Evolutionary conservation across 2,329 filamentous ascomycete genomes (phyloP), one percentile per base, ranked within the genome.

Genomic region (Sphaerulina populicola): DNA sequence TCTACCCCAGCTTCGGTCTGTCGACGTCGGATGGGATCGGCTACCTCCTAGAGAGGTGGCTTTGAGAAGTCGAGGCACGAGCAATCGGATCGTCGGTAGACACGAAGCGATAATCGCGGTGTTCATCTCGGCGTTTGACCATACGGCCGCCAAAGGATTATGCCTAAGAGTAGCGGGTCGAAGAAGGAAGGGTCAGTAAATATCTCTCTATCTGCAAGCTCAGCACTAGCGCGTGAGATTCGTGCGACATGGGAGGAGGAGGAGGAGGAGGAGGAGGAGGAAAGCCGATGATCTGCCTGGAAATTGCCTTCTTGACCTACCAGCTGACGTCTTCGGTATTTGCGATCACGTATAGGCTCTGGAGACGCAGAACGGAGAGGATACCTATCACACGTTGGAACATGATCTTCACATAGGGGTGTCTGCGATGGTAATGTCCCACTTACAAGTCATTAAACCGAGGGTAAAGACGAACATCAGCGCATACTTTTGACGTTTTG

Each of bases 51-150:
- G 33, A 10, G 47, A 51, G n/a, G 44, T 47, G 12, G 51, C 41
- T 41, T 44, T 52, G 52, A 71, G 58, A 23, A 71, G 50, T 2
- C 54, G 52, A 1, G 70, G 70, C 37, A 70, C 63, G 47, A 66
- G 60, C 62, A 23, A 63, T 49, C 42, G 71, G n/a, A 67, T 57
- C n/a, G 67, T 66, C 4, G 67, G 68, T 9, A 69, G 61, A 47
- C 63, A 69, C 23, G 63, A 65, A 49, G 64, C 68, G 30, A 68
- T 58, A 31, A 70, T 67, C 23, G 62, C 65, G 15, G 62, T 61
- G 54, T 68, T 68, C 53, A 65, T 58, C 55, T 71, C 68, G 9
- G 69, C 45, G 3, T 44, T 56, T 14, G 62, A 64, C 68, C 68
- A 70, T 27, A 66, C 64, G n/a, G 65, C 64, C 2, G 63, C 60